These are phyloP conservation scores for Teunomyces funiuensis DNA, from an alignment of 805 yeast species.

Conservation along the genomic window DNA sequence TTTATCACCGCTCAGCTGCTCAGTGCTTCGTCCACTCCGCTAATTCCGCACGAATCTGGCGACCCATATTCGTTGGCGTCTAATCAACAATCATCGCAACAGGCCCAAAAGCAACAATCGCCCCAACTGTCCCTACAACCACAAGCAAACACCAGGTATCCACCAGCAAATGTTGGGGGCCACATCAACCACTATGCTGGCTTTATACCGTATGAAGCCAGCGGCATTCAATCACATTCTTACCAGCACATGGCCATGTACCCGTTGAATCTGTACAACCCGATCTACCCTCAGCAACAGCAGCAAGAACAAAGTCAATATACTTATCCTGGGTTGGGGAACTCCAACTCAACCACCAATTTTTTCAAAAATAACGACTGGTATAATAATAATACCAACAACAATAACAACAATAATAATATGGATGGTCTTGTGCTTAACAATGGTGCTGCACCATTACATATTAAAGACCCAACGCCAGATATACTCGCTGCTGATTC, in stretches of 20 bases:
- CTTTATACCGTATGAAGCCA: conserved; percentile 18
- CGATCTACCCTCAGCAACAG: conserved; percentile 6
- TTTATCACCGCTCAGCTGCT: conserved; percentile 10
- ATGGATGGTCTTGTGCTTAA: neutral
- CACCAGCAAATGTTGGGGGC: conserved; percentile 5
- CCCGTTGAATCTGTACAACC: conserved; percentile 2
- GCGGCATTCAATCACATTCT: neutral
- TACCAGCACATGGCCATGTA: conserved; percentile 4
- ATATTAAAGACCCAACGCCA: neutral
- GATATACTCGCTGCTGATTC: conserved; percentile 4
- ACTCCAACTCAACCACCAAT: conserved; percentile 7
- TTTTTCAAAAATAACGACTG: conserved; percentile 3
- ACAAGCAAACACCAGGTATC: conserved; percentile 2
- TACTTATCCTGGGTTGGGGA: conserved; percentile 7
- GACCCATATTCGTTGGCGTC: neutral
- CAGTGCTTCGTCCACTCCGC: neutral
- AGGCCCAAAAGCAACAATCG: conserved; percentile 6
- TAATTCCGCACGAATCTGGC: neutral
- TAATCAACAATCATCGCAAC: conserved; percentile 3
- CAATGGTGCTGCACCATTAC: neutral
- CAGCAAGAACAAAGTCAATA: conserved; percentile 5
- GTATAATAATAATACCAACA: conserved; percentile 1
- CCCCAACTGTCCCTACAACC: conserved; percentile 6
- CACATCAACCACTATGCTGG: conserved; percentile 30
- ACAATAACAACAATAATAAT: neutral